Percentiles rank a stretch among this genome's conserved stretches.
Conservation (phyloP, 2,329 filamentous ascomycete species). For the Alternaria alternata region DNA sequence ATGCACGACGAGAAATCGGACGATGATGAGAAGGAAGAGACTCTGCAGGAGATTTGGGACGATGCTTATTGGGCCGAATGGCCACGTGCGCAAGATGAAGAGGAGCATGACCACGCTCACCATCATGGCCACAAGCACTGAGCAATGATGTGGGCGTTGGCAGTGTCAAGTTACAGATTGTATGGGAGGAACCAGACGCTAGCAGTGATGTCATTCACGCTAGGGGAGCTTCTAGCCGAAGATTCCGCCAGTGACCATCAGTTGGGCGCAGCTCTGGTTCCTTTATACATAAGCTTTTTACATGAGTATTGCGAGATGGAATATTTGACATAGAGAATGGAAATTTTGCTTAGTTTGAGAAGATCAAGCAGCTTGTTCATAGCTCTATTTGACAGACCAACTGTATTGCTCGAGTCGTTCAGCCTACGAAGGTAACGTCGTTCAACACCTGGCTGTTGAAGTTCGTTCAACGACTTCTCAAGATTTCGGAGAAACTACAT, state of each 20-base stretch:
- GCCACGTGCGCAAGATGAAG: slow-evolving; percentile 48
- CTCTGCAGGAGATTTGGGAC: slow-evolving; percentile 62
- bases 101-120: slow-evolving; percentile 32
- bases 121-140: slow-evolving; percentile 4
- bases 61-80: slow-evolving; percentile 66
- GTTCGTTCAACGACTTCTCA: neutral
- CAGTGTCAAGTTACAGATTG: neutral
- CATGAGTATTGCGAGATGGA: neutral
- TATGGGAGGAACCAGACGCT: neutral
- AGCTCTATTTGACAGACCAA: neutral
- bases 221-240: neutral
- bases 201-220: slow-evolving; percentile 5
- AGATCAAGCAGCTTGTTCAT: neutral
- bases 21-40: slow-evolving; percentile 56
- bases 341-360: neutral
- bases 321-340: neutral
- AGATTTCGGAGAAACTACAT: neutral
- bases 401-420: neutral
- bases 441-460: neutral
- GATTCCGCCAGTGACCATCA: neutral
- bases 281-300: neutral
- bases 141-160: neutral
- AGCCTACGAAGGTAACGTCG: neutral
- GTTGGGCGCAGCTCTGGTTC: neutral
- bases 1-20: slow-evolving; percentile 42